Percentiles rank a stretch among this genome's conserved stretches.
Evolutionary conservation across 176 grass and related monocot species (phyloP).

Genomic region (Zoysia japonica): DNA sequence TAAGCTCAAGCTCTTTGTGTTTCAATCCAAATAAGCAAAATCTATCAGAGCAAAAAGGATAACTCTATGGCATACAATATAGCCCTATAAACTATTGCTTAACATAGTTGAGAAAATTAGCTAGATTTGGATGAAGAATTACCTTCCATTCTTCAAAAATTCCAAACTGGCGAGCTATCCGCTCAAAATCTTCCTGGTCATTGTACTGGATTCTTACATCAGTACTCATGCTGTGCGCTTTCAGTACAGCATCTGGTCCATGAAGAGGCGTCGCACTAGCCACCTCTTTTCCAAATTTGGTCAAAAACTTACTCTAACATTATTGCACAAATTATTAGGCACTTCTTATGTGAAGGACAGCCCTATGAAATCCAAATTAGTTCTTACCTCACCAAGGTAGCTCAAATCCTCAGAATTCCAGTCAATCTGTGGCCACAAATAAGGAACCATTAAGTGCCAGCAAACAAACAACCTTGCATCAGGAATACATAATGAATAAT

Average conservation of each 20-base stretch:
- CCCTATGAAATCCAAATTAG: conserved; percentile 25
- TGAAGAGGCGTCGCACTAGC: conserved; percentile 66
- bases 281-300: conserved; percentile 69
- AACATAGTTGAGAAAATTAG: background rate
- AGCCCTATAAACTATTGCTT: background rate
- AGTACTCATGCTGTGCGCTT: conserved; percentile 59
- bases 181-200: conserved; percentile 80
- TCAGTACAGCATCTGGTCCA: conserved; percentile 64
- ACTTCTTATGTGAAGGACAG: conserved; percentile 9
- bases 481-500: conserved; percentile 8
- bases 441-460: conserved; percentile 37
- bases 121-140: conserved; percentile 22
- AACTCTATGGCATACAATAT: background rate
- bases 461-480: background rate
- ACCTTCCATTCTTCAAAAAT: conserved; percentile 99
- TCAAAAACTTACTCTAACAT: conserved; percentile 66
- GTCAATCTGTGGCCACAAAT: conserved; percentile 61
- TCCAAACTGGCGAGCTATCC: conserved; percentile 86
- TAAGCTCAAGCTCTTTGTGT: background rate
- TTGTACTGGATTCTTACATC: conserved; percentile 85
- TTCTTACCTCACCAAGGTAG: conserved; percentile 81
- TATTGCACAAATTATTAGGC: conserved; percentile 31
- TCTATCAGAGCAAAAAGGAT: conserved; percentile 18
- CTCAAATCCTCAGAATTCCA: conserved; percentile 86
- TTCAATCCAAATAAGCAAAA: conserved; percentile 15